Percentiles rank a stretch among this genome's conserved stretches.
These are phyloP conservation scores for Capsicum pubescens DNA, from an alignment of 257 asterid genomes.

Conservation along the genomic window DNA sequence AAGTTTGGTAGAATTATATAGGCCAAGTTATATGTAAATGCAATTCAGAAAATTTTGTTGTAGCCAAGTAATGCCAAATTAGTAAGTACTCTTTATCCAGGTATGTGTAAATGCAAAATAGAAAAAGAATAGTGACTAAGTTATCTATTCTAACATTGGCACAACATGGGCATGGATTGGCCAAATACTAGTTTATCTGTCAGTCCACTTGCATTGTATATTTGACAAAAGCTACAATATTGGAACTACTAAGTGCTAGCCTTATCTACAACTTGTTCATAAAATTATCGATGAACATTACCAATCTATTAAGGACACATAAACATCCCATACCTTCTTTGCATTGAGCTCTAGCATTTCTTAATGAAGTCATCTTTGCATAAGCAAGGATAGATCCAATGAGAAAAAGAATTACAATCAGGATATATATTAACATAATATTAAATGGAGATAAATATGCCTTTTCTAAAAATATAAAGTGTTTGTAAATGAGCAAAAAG, in stretches of 20 bases:
- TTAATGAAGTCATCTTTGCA: constrained; percentile 68
- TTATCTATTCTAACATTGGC: not conserved
- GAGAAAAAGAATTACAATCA: not conserved
- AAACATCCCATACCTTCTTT: constrained; percentile 48
- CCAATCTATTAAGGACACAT: not conserved
- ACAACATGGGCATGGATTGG: not conserved
- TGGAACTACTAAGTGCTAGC: not conserved
- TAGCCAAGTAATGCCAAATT: not conserved
- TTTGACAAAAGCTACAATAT: not conserved
- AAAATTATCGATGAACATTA: not conserved
- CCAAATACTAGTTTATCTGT: not conserved
- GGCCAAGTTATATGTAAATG: not conserved
- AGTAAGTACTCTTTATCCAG: not conserved
- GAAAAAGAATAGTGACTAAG: not conserved
- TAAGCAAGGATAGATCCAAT: constrained; percentile 28
- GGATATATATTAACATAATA: not conserved
- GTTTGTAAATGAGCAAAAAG: not conserved
- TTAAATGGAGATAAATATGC: not conserved
- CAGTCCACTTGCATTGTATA: not conserved
- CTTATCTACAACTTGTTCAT: not conserved
- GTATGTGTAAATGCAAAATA: not conserved
- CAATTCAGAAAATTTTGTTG: too few relatives aligned
- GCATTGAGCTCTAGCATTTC: constrained; percentile 70
- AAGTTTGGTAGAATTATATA: not conserved
- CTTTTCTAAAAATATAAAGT: not conserved